Percentiles rank a stretch among this genome's conserved stretches.
phyloP scores from a whole-genome alignment of 164 flowering plant species.

The Paratinospora sagittata region DNA sequence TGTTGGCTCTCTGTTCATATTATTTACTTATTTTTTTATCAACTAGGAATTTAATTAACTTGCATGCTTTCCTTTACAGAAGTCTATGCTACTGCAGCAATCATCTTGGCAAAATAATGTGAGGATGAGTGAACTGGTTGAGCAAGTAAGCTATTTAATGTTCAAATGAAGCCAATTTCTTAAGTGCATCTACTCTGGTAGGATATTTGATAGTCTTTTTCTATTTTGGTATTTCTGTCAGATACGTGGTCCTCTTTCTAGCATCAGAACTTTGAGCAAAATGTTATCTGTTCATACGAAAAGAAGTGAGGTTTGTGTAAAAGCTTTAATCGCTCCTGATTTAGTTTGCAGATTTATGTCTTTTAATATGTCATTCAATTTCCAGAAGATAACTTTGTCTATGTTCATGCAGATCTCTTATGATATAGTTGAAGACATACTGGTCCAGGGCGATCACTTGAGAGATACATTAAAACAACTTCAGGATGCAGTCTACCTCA shows the following conservation, averaged over 20 bases:
- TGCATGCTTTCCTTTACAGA: slow-evolving; percentile 40
- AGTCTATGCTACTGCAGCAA: slow-evolving; percentile 83
- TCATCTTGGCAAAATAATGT: slow-evolving; percentile 95
- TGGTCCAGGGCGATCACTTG: slow-evolving; percentile 74
- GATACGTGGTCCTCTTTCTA: slow-evolving; percentile 91
- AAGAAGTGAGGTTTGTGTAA: slow-evolving; percentile 60
- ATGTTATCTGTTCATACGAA: slow-evolving; percentile 66
- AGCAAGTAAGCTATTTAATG: slow-evolving; percentile 53
- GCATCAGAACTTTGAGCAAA: slow-evolving; percentile 70
- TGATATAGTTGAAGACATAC: slow-evolving; percentile 80
- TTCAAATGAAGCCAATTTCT: slow-evolving; percentile 1
- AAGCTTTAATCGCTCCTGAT: not conserved
- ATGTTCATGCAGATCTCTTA: slow-evolving; percentile 49
- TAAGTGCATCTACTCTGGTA: not conserved
- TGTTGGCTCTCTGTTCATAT: not conserved
- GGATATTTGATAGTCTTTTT: slow-evolving; percentile 5
- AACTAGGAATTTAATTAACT: slow-evolving; percentile 6
- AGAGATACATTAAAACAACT: slow-evolving; percentile 76
- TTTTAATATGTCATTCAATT: not conserved
- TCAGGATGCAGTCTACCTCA: slow-evolving; percentile 85
- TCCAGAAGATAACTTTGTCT: slow-evolving; percentile 1
- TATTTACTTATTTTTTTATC: not conserved
- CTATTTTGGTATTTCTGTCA: slow-evolving; percentile 22
- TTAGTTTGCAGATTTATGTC: slow-evolving; percentile 1
- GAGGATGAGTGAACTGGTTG: slow-evolving; percentile 79